Conservation (phyloP, 306 rosid species). For the Glycyrrhiza uralensis region DNA sequence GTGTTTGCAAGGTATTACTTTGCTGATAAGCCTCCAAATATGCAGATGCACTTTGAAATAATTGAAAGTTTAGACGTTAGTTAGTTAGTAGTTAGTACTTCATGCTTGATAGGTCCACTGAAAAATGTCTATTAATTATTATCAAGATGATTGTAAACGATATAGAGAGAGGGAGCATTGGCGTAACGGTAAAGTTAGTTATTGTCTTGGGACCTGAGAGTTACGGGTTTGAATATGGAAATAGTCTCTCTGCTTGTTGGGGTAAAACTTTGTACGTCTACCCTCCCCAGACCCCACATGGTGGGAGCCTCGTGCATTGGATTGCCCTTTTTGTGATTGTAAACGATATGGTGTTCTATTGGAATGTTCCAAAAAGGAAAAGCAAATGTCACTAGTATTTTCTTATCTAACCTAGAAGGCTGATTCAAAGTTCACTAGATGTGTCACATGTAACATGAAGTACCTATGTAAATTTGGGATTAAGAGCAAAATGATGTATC, state of each 20-base stretch:
- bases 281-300: no score
- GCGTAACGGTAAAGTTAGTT: no score
- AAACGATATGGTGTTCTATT: background rate
- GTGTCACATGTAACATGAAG: background rate
- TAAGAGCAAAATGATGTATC: background rate
- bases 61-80: conserved; percentile 59
- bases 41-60: conserved; percentile 92
- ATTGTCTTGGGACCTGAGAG: no score
- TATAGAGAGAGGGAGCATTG: no score
- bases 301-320: no score
- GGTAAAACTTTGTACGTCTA: no score
- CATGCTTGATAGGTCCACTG: background rate
- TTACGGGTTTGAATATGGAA: no score
- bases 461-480: background rate
- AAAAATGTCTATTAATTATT: background rate
- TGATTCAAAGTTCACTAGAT: background rate
- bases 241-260: no score
- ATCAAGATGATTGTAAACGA: background rate
- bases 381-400: background rate
- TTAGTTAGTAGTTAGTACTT: conserved; percentile 35
- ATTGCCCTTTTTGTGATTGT: no score
- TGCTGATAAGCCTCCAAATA: conserved; percentile 49
- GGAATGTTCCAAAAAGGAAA: background rate
- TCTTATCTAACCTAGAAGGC: background rate
- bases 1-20: conserved; percentile 55